phyloP scores from a whole-genome alignment of 1,284 basidiomycete genomes.

The Pseudozyma tsukubaensis region DNA sequence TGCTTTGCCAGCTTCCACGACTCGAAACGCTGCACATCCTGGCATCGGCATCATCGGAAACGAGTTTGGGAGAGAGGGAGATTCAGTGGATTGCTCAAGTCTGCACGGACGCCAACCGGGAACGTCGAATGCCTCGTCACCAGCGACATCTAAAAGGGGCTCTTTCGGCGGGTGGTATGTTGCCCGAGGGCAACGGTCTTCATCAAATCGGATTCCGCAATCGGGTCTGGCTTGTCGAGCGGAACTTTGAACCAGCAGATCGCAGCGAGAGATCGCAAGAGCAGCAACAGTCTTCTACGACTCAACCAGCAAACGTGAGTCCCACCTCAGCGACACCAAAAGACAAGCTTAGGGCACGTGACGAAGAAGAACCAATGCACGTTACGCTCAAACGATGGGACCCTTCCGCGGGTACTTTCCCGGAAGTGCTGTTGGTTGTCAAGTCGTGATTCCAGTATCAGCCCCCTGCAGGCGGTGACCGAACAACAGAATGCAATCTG shows the following conservation, averaged over 20 bases:
- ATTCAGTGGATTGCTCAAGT: slow-evolving; percentile 47
- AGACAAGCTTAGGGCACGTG: neutral
- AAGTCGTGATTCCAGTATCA: slow-evolving; percentile 19
- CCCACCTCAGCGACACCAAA: neutral
- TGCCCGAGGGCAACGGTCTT: slow-evolving; percentile 30
- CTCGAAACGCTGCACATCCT: slow-evolving; percentile 58
- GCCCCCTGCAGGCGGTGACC: no score
- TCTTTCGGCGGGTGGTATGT: neutral
- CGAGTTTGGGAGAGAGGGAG: slow-evolving; percentile 40
- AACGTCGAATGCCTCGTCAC: slow-evolving; percentile 26
- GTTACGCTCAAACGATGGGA: slow-evolving; percentile 56
- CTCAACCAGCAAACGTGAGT: slow-evolving; percentile 28
- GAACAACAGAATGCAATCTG: slow-evolving; percentile 4
- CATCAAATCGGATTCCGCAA: slow-evolving; percentile 64
- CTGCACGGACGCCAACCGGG: slow-evolving; percentile 40
- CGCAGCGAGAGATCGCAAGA: neutral
- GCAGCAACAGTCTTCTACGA: slow-evolving; percentile 4
- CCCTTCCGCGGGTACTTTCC: slow-evolving; percentile 53
- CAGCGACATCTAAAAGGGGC: slow-evolving; percentile 5
- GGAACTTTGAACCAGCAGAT: slow-evolving; percentile 16
- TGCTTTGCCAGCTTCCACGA: slow-evolving; percentile 40
- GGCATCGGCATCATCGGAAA: slow-evolving; percentile 44
- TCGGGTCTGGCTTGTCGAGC: slow-evolving; percentile 62
- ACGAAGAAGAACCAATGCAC: slow-evolving; percentile 22
- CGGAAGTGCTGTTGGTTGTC: slow-evolving; percentile 61